These are phyloP conservation scores for Mallotus japonicus DNA, from an alignment of 441 rosid species.

Conservation along the genomic window DNA sequence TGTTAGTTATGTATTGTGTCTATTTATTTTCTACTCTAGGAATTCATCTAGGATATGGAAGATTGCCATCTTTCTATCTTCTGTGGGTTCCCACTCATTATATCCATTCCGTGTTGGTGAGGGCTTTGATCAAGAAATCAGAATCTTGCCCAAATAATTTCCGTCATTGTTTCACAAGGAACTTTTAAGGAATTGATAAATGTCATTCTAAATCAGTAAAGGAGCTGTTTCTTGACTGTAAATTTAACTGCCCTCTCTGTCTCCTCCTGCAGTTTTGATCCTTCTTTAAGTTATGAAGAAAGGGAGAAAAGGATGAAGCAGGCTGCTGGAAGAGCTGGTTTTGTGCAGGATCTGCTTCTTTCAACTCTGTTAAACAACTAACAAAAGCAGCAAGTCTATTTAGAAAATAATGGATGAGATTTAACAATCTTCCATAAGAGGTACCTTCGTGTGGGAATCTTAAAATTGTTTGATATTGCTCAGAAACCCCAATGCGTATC, in stretches of 20 bases:
- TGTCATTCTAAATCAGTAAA: slow-evolving; percentile 3
- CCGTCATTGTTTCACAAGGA: background rate
- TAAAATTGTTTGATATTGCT: slow-evolving; percentile 10
- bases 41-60: background rate
- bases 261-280: slow-evolving; percentile 43
- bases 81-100: background rate
- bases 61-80: background rate
- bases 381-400: slow-evolving; percentile 25
- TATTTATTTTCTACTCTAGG: background rate
- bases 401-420: slow-evolving; percentile 29
- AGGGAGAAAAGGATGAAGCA: slow-evolving; percentile 52
- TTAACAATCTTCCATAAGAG: slow-evolving; percentile 14
- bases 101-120: background rate
- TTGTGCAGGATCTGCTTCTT: slow-evolving; percentile 53
- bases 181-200: background rate
- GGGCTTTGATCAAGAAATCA: background rate
- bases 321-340: slow-evolving; percentile 52
- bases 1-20: no score
- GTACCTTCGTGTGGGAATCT: slow-evolving; percentile 20
- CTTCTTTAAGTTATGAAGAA: slow-evolving; percentile 55
- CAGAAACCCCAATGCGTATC: slow-evolving; percentile 13
- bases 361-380: slow-evolving; percentile 41
- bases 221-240: background rate
- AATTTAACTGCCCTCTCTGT: background rate
- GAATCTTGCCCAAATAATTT: background rate